These are phyloP conservation scores for Debaryomyces psychrophilus DNA, from an alignment of 1,139 yeast genomes.

Conservation along the genomic window DNA sequence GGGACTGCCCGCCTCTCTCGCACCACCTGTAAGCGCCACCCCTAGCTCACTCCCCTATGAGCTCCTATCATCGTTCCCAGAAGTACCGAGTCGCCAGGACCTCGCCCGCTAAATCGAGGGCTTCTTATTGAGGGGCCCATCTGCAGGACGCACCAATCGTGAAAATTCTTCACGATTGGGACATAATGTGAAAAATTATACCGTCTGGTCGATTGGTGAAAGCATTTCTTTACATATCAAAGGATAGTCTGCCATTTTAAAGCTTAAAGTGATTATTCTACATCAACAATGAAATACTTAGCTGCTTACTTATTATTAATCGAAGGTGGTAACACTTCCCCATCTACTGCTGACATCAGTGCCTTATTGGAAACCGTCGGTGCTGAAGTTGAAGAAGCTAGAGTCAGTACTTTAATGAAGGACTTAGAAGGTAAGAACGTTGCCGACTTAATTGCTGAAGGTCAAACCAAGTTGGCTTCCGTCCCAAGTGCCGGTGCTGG, in stretches of 20 bases:
- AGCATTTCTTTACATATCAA: slow-evolving; percentile 27
- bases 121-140: neutral
- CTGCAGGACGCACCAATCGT: neutral
- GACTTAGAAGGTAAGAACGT: slow-evolving; percentile 79
- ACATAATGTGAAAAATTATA: slow-evolving; percentile 16
- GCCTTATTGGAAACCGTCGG: slow-evolving; percentile 76
- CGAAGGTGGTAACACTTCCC: slow-evolving; percentile 82
- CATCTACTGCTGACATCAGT: slow-evolving; percentile 74
- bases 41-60: too few relatives aligned
- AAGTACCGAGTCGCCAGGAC: neutral
- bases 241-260: slow-evolving; percentile 59
- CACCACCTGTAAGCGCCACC: too few relatives aligned
- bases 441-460: slow-evolving; percentile 75
- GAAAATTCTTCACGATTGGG: slow-evolving; percentile 10
- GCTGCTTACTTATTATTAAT: slow-evolving; percentile 89
- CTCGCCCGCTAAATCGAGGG: neutral
- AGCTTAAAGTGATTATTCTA: slow-evolving; percentile 67
- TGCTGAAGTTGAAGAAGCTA: slow-evolving; percentile 76
- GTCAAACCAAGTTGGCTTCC: slow-evolving; percentile 79
- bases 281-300: slow-evolving; percentile 67
- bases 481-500: slow-evolving; percentile 87
- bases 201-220: neutral
- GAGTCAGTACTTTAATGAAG: slow-evolving; percentile 64
- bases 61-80: neutral
- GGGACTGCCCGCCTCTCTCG: too few relatives aligned